Evolutionary conservation across 2,329 filamentous ascomycete species (phyloP), one percentile per base, ranked within the genome.

Genomic region (Trichophyton equinum): DNA sequence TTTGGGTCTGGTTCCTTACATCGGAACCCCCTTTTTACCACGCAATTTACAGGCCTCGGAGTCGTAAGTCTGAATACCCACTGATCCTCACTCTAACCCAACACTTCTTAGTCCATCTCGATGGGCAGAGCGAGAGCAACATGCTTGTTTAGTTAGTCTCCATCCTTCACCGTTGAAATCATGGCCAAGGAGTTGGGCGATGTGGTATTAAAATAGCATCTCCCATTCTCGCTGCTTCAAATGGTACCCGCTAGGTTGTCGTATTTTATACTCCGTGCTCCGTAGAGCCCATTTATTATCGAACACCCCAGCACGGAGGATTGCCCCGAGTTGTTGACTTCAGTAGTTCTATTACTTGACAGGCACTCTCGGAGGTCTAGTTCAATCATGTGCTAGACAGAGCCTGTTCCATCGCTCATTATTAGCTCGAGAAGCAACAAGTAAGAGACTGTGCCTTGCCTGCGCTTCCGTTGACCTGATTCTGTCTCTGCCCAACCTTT

Each of bases 381-480:
- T 13, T 22, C 9, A 1, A 49, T 49, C 46, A 49, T 49, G 46
- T 49, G 46, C 46, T 25, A 13, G 11, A 49, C 20, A 22, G 46
- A 49, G 46, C 25, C 20, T 11, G 46, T 20, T 20, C 25, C 25
- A 27, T 3, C 27, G 27, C 5, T 27, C 6, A 18, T 13, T 15
- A 20, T 47, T 22, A 22, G n/a, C 9, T 9, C n/a, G 25, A 47
- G 44, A 11, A 47, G 44, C 44, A 47, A 22, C 18, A 15, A 44
- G n/a, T 6, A 27, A 27, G 46, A 25, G 11, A 22, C 44, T 11
- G 22, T 20, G 49, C 27, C 49, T 36, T 36, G 33, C 33, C 33
- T 36, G 49, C 49, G 49, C 49, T 55, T 55, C 27, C 49, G 49
- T 55, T 55, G 30, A 55, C 49, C 49, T 36, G 27, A n/a, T 55